phyloP scores from a whole-genome alignment of 768 basidiomycete genomes.

The Cystobasidium ongulense region DNA sequence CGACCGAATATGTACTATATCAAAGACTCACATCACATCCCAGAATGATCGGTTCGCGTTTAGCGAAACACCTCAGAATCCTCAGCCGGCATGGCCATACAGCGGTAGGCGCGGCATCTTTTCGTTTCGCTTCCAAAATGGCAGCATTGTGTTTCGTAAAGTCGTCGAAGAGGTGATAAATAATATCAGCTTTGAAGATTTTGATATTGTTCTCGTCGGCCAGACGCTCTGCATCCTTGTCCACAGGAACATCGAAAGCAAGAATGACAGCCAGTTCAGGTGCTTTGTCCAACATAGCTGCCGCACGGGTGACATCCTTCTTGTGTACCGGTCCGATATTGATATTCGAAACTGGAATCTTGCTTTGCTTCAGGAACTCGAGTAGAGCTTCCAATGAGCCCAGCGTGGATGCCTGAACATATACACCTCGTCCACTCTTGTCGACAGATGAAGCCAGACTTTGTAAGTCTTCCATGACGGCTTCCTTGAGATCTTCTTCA shows the following conservation, averaged over 20 bases:
- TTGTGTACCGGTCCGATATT: slow-evolving; percentile 96
- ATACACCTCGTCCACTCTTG: slow-evolving; percentile 91
- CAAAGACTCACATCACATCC: slow-evolving; percentile 32
- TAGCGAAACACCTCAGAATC: slow-evolving; percentile 86
- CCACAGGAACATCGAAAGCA: slow-evolving; percentile 90
- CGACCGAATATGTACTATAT: too few species aligned
- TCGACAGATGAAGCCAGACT: slow-evolving; percentile 80
- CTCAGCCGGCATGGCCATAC: slow-evolving; percentile 94
- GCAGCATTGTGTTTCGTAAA: slow-evolving; percentile 90
- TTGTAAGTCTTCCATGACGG: slow-evolving; percentile 92
- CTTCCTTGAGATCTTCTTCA: slow-evolving; percentile 85
- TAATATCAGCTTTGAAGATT: slow-evolving; percentile 97
- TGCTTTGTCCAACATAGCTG: slow-evolving; percentile 89
- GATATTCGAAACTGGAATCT: slow-evolving; percentile 85
- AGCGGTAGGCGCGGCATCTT: slow-evolving; percentile 84
- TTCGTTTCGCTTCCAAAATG: slow-evolving; percentile 82
- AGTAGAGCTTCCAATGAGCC: slow-evolving; percentile 93
- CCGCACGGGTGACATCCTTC: slow-evolving; percentile 83
- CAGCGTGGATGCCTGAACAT: slow-evolving; percentile 92
- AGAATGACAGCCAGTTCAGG: slow-evolving; percentile 91
- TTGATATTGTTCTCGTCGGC: slow-evolving; percentile 91
- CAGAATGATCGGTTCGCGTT: slow-evolving; percentile 64
- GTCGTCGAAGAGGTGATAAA: slow-evolving; percentile 93
- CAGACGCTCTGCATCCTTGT: slow-evolving; percentile 81
- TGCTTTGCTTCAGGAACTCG: slow-evolving; percentile 87